A percentile compares a stretch with the other conserved stretches of the same genome.
phyloP scores from a whole-genome alignment of 2,329 filamentous ascomycete genomes.

The Purpureocillium lavendulum region DNA sequence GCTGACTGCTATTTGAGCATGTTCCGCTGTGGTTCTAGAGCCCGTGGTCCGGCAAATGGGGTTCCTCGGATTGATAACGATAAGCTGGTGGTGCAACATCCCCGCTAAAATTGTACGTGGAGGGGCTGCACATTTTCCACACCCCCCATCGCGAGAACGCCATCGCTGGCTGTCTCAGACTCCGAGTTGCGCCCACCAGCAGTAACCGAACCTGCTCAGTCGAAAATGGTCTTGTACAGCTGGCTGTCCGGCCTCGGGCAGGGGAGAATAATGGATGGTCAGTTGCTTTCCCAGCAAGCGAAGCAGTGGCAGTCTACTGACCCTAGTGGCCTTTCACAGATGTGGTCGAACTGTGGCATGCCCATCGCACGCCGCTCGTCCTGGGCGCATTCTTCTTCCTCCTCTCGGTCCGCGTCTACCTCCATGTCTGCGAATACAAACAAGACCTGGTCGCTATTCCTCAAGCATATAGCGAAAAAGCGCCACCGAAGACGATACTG shows the following conservation, averaged over 20 bases:
- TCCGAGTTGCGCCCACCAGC: too few relatives aligned
- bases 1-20: too few relatives aligned
- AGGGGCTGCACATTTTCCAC: too few relatives aligned
- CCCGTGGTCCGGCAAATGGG: too few relatives aligned
- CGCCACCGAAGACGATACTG: conserved; percentile 4
- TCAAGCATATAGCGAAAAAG: conserved; percentile 20
- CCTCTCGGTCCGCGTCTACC: conserved; percentile 30
- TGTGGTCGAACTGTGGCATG: conserved; percentile 36
- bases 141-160: too few relatives aligned
- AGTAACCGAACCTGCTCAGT: background rate
- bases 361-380: conserved; percentile 35
- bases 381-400: conserved; percentile 28
- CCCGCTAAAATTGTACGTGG: too few relatives aligned
- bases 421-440: conserved; percentile 26
- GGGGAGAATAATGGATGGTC: background rate
- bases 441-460: conserved; percentile 28
- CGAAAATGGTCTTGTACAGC: background rate
- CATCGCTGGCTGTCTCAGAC: too few relatives aligned
- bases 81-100: too few relatives aligned
- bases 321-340: conserved; percentile 13
- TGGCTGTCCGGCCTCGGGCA: conserved; percentile 1
- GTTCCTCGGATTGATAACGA: too few relatives aligned
- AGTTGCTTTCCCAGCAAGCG: too few relatives aligned
- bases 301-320: too few relatives aligned
- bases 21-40: too few relatives aligned